Evolutionary conservation across 306 rosid species (phyloP), one percentile per base, ranked within the genome.

Genomic region (Spatholobus suberectus): DNA sequence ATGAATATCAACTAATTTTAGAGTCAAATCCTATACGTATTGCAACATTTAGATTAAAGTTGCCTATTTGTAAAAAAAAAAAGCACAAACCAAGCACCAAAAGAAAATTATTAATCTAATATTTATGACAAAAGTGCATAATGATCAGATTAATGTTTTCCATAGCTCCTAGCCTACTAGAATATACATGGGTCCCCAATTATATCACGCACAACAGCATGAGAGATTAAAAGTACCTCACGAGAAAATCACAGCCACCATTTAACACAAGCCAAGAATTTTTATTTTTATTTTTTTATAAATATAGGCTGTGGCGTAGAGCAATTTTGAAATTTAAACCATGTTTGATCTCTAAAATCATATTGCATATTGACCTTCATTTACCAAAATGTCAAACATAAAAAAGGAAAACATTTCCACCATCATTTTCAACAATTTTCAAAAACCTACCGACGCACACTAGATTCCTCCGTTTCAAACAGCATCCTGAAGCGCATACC

Each of bases 401-500:
- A 41, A 37, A 47, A 12, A 10, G 57, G 24, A 70, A 59, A 80
- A 59, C 57, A 79, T 35, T 74, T 76, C 38, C 4, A 26, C 68
- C 1, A 70, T 76, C 27, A 62, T 40, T 46, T 61, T 10, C 38
- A 80, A 44, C 70, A 73, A 76, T 26, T 78, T 66, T 75, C 59
- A 70, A 27, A 66, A 75, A 80, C 91, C 27, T 87, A 93, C 99
- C 99, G 96, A 21, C 98, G 93, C 66, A 96, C 97, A 67, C 99
- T 96, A 57, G 99, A 96, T 81, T 96, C 99, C 86, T 96, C 99
- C 26, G 99, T 96, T 87, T 96, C 99, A 86, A 96, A 96, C 83
- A 93, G 89, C 99, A 96, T 96, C 77, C 99, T 81, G 88, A 96
- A 96, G 66, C 98, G 99, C 99, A 96, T 96, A 69, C 99, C 99